Evolutionary conservation across 257 asterid species (phyloP).

Genomic region (Hygrophila difformis): DNA sequence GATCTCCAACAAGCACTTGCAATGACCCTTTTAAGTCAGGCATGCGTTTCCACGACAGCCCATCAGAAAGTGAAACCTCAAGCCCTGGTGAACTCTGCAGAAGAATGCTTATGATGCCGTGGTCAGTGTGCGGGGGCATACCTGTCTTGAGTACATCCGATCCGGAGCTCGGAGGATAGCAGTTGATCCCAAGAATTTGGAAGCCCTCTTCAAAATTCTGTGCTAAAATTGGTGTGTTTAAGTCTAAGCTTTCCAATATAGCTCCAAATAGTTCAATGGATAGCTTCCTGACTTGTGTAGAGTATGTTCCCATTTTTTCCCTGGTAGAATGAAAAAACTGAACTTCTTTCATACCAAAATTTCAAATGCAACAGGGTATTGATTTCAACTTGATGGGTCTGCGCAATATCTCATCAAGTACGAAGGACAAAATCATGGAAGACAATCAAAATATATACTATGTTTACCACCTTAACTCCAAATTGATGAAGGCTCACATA

Average conservation of each 20-base stretch:
- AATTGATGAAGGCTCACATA: too few species aligned
- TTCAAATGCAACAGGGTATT: too few species aligned
- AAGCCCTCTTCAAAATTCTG: slow-evolving; percentile 19
- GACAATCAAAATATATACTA: too few species aligned
- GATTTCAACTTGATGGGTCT: too few species aligned
- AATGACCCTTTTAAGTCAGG: slow-evolving; percentile 18
- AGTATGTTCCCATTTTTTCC: slow-evolving; percentile 24
- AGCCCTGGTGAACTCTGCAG: slow-evolving; percentile 31
- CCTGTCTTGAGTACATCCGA: slow-evolving; percentile 7
- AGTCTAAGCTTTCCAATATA: slow-evolving; percentile 24
- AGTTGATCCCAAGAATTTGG: slow-evolving; percentile 27
- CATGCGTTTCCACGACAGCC: slow-evolving; percentile 18
- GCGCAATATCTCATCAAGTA: too few species aligned
- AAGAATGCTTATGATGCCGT: slow-evolving; percentile 28
- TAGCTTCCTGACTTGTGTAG: slow-evolving; percentile 16
- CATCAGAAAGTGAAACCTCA: slow-evolving; percentile 4
- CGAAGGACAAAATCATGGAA: too few species aligned
- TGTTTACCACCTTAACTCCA: too few species aligned
- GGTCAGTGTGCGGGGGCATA: slow-evolving; percentile 25
- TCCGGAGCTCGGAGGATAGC: slow-evolving; percentile 15
- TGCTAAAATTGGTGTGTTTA: slow-evolving; percentile 10
- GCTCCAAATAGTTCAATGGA: slow-evolving; percentile 28
- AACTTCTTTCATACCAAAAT: too few species aligned
- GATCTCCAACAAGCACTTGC: slow-evolving; percentile 27
- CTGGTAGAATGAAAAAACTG: slow-evolving; percentile 13